Base-by-base conservation (phyloP, 2,329 filamentous ascomycete species). In the Lasiodiplodia gonubiensis region DNA sequence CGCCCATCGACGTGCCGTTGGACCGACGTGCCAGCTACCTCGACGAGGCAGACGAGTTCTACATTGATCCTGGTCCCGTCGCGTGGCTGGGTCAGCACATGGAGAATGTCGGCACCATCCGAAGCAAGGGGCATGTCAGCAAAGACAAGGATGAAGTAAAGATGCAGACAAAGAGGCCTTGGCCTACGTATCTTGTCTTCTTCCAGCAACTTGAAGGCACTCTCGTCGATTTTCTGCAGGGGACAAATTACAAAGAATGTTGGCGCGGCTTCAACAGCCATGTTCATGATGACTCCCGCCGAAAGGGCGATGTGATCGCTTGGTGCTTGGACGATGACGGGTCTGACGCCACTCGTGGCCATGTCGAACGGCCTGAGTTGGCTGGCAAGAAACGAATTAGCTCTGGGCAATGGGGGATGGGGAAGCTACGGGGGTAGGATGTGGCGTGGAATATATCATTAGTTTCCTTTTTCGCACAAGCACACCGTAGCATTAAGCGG, bases 1-100 rank as follows among this genome's bases (percentile, higher is more conserved):
- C 95, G 1, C 95, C 95, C 0, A 80, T 99, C 14, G 81, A 90
- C 72, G 84, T 93, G 0, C 82, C 85, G 30, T 83, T 86, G 0
- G 77, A 80, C 8, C 86, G 92, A 75, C 88, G 94, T 51, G 82
- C 81, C 1, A 75, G 75, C 2, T 99, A 99, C 79, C 82, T 90
- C 18, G 94, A 97, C 77, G 94, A 99, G 82, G 94, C 93, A 8
- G 94, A 97, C 76, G 85, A 90, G 53, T 99, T 99, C 82, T 98
- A 97, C 79, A 86, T 83, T 11, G 78, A 91, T 69, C 87, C 90
- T 12, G 76, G 76, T 8, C 76, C 76, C 1, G 68, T 49, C 3
- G 64, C 59, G 2, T 84, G 82, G 82, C 68, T 84, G n/a, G 66
- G 73, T 0, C 69, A 70, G 5, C 77, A 83, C 60, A 83, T 84